Percentiles rank a stretch among this genome's conserved stretches.
Conservation (phyloP, 257 asterid genomes). For the Hygrophila difformis region DNA sequence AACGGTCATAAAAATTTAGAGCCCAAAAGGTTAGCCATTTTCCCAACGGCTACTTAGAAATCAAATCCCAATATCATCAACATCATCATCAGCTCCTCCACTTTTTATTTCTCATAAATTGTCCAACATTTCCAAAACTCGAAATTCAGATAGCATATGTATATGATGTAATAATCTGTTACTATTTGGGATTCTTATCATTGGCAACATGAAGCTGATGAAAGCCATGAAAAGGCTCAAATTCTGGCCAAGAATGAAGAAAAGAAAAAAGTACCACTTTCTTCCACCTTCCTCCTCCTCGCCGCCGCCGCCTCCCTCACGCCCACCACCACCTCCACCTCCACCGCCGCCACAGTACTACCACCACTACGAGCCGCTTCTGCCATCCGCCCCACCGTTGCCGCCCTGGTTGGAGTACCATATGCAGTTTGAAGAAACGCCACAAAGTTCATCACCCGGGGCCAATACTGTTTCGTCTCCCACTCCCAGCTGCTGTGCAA, state of each 20-base stretch:
- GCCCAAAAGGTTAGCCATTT: too few relatives aligned
- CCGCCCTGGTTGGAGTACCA: slow-evolving; percentile 51
- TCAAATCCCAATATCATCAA: too few relatives aligned
- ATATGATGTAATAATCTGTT: too few relatives aligned
- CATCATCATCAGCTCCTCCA: too few relatives aligned
- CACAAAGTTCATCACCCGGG: slow-evolving; percentile 14
- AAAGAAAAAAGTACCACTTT: slow-evolving; percentile 22
- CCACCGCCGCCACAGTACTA: slow-evolving; percentile 13
- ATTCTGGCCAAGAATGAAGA: slow-evolving; percentile 62
- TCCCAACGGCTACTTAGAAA: too few relatives aligned
- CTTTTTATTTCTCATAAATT: too few relatives aligned
- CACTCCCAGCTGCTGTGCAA: too few relatives aligned
- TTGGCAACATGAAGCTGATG: slow-evolving; percentile 49
- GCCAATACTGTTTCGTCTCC: slow-evolving; percentile 4
- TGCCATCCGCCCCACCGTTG: slow-evolving; percentile 69
- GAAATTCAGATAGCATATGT: too few relatives aligned
- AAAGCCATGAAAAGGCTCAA: slow-evolving; percentile 62
- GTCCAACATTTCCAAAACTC: too few relatives aligned
- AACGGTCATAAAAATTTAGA: too few relatives aligned
- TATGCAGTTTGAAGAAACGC: slow-evolving; percentile 22
- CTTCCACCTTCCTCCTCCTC: slow-evolving; percentile 22
- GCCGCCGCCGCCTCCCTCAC: slow-evolving; percentile 23
- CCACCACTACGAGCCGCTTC: slow-evolving; percentile 24
- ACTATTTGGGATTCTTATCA: too few relatives aligned
- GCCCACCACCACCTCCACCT: slow-evolving; percentile 20